Evolutionary conservation across 495 filamentous ascomycete species (phyloP), one percentile per base, ranked within the genome.

Genomic region (Lindgomyces ingoldianus): DNA sequence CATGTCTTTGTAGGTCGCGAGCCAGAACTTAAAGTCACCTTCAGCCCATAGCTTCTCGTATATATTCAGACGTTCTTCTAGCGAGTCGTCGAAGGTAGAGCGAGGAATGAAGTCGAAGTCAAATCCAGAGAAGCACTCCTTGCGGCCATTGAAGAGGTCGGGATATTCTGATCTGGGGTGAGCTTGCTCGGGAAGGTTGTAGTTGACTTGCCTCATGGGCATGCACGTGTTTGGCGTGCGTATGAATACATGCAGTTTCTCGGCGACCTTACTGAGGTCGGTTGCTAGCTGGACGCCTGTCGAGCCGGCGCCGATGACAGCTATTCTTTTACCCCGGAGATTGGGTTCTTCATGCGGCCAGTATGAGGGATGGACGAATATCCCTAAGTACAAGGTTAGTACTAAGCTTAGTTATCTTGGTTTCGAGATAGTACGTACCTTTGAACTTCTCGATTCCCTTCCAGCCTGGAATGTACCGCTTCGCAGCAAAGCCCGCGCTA

Each of bases 21-120:
- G 57, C 72, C 66, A 76, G 26, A 69, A 71, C 24, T 64, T 61
- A 19, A 76, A 71, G 12, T 73, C 74, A 14, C 71, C 69, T 44
- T 71, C 57, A 8, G 75, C 65, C 30, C 69, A 77, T 10, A 68
- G 51, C n/a, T 70, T 51, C 26, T 78, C 74, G 65, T 64, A 75
- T 0, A 72, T 54, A 16, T 60, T 45, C 8, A 51, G 41, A 0
- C 69, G 68, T 56, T 74, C 70, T 52, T 60, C 57, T n/a, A 9
- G 21, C 2, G 60, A 29, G 4, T 42, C 49, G 10, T 62, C 59
- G 11, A 39, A 48, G 33, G 59, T 48, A 24, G 16, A 19, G 9
- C 50, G 26, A 9, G 59, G 36, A 12, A 36, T n/a, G 42, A 64
- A 64, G 36, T 57, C 39, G 41, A 41, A 42, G 21, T 44, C 52